Evolutionary conservation across 345 rosid genomes (phyloP).

Genomic region (Mangifera indica): DNA sequence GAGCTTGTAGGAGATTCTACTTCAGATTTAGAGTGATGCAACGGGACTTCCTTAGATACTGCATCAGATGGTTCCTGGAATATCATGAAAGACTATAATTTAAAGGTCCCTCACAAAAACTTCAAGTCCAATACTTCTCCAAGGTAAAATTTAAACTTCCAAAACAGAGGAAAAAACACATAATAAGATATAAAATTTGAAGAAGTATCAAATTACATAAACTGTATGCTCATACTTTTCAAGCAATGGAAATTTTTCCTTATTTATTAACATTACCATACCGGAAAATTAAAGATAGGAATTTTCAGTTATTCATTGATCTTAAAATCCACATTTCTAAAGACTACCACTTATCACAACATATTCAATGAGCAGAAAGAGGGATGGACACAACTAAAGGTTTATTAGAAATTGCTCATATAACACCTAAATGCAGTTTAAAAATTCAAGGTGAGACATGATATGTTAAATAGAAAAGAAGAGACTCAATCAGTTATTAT

Average conservation of each 20-base stretch:
- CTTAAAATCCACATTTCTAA: not conserved
- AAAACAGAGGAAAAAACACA: not conserved
- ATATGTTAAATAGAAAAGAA: not conserved
- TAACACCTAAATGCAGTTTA: not conserved
- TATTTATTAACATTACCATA: not conserved
- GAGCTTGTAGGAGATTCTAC: conserved; percentile 50
- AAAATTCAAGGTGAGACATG: not conserved
- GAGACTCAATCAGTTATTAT: conserved; percentile 2
- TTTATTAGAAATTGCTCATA: not conserved
- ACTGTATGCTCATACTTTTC: not conserved
- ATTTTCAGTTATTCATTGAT: not conserved
- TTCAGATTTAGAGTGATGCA: conserved; percentile 42
- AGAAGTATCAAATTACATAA: not conserved
- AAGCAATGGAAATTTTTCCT: not conserved
- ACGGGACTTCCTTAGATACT: conserved; percentile 32
- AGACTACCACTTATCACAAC: not conserved
- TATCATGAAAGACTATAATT: conserved; percentile 16
- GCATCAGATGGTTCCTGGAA: conserved; percentile 54
- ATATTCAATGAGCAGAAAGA: not conserved
- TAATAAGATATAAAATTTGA: not conserved
- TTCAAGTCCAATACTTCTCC: not conserved
- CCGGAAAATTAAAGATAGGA: not conserved
- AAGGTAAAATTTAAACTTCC: not conserved
- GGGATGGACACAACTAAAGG: not conserved
- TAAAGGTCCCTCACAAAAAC: not conserved